A percentile compares a stretch with the other conserved stretches of the same genome.
These are phyloP conservation scores for Chaetoceros tenuissimus DNA, from an alignment of 108 stramenopile species.

Conservation along the genomic window DNA sequence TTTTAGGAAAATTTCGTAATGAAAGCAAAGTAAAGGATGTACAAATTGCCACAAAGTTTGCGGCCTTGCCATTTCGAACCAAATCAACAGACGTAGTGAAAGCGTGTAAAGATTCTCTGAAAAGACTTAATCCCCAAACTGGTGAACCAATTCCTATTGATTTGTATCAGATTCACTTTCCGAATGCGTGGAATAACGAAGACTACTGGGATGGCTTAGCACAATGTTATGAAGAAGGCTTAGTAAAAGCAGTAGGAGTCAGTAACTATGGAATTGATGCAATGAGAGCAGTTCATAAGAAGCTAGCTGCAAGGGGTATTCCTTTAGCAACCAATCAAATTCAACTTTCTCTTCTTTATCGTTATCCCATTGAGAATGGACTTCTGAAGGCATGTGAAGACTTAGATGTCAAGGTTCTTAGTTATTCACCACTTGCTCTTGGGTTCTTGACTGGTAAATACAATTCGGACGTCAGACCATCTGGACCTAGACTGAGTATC, in stretches of 20 bases:
- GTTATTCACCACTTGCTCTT: slow-evolving; percentile 60
- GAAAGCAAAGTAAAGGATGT: slow-evolving; percentile 24
- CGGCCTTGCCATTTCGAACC: slow-evolving; percentile 67
- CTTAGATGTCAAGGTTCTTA: slow-evolving; percentile 46
- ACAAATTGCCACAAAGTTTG: slow-evolving; percentile 76
- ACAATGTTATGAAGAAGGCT: slow-evolving; percentile 44
- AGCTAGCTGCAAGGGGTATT: slow-evolving; percentile 49
- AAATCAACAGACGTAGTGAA: slow-evolving; percentile 51
- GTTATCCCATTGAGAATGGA: slow-evolving; percentile 49
- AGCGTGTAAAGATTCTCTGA: slow-evolving; percentile 60
- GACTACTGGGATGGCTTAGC: slow-evolving; percentile 77
- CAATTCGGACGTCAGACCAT: slow-evolving; percentile 14
- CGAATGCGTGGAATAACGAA: slow-evolving; percentile 53
- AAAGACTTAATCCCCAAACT: slow-evolving; percentile 30
- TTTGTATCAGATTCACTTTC: slow-evolving; percentile 84
- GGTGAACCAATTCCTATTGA: slow-evolving; percentile 43
- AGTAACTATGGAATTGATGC: slow-evolving; percentile 69
- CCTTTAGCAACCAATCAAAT: slow-evolving; percentile 61
- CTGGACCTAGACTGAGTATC: slow-evolving; percentile 47
- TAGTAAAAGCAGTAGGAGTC: slow-evolving; percentile 61
- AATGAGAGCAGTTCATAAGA: slow-evolving; percentile 40
- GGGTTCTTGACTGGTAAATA: slow-evolving; percentile 67
- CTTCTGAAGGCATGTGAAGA: slow-evolving; percentile 54
- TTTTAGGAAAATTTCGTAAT: slow-evolving; percentile 48
- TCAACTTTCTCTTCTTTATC: slow-evolving; percentile 50